phyloP scores from a whole-genome alignment of 23 red algal genomes.

The Gracilariopsis chorda region DNA sequence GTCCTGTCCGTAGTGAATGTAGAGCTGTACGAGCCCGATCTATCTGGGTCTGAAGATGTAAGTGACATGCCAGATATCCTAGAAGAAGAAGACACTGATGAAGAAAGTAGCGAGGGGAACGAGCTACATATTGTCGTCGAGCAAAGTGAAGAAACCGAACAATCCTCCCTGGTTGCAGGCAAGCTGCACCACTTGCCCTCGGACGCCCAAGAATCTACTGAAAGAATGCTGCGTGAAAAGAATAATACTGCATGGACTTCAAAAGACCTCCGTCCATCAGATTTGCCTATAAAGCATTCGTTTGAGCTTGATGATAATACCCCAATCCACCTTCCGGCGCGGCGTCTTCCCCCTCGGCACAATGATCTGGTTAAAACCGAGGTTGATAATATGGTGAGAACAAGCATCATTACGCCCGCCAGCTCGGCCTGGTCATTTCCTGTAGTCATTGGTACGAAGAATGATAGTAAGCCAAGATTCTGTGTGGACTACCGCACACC shows the following conservation, averaged over 20 bases:
- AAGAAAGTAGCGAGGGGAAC: too few species aligned
- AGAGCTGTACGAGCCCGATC: too few species aligned
- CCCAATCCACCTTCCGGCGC: neutral
- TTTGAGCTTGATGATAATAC: neutral
- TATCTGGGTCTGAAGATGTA: too few species aligned
- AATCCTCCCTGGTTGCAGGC: too few species aligned
- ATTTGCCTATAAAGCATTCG: neutral
- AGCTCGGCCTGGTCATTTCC: neutral
- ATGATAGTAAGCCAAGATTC: neutral
- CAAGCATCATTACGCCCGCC: neutral
- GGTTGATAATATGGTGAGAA: neutral
- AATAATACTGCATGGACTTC: neutral
- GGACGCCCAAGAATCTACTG: too few species aligned
- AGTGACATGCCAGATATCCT: too few species aligned
- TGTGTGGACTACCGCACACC: neutral
- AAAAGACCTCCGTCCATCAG: neutral
- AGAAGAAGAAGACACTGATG: too few species aligned
- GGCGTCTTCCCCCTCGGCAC: neutral
- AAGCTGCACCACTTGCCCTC: too few species aligned
- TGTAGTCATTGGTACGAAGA: neutral
- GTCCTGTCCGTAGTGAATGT: too few species aligned
- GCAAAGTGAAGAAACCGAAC: too few species aligned
- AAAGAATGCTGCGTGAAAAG: neutral
- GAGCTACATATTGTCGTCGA: too few species aligned
- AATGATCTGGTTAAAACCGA: neutral